Base-by-base conservation (phyloP, 2,329 filamentous ascomycete species). In the Neonectria coccinea region DNA sequence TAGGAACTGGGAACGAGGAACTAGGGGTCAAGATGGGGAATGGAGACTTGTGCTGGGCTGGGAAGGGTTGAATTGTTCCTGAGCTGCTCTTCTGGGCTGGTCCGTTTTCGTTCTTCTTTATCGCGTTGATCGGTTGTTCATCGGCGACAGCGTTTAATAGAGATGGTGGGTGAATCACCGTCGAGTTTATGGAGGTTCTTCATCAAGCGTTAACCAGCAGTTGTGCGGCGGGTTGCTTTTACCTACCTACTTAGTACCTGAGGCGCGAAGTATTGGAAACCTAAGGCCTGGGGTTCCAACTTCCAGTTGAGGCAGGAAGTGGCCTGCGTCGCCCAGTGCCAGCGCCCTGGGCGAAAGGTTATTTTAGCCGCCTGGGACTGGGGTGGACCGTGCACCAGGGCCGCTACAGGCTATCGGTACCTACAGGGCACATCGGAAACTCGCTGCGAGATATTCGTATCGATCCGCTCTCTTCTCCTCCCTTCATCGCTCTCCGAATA, bases 321-420 rank as follows among this genome's bases (percentile, higher is more conserved):
- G 25, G 22, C 25, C 25, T n/a, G 25, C 45, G 14, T 62, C 22
- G 20, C 27, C 50, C 60, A 16, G 48, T 33, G 27, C 29, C 54
- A 48, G 56, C 27, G 56, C 56, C 61, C 51, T 56, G 50, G 55
- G 56, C 42, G 48, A 70, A 72, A 72, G 68, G 65, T 63, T 70
- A 66, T 68, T 71, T 71, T 72, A 72, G 69, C 69, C 63, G 68
- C 67, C 52, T 47, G 7, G 18, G 12, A 31, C 61, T 59, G 50
- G 59, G 59, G 56, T 64, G 44, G 51, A 48, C 50, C 53, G 41
- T 59, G 56, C 52, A 56, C 63, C 53, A 61, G 31, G 22, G 36
- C 39, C 29, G n/a, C 36, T 41, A 18, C 22, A 11, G 18, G 10
- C 39, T 18, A 41, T 18, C 16, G 39, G n/a, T 41, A 25, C 11